Evolutionary conservation across 2,329 filamentous ascomycete genomes (phyloP), one percentile per base, ranked within the genome.

Genomic region (Hymenoscyphus scutula): DNA sequence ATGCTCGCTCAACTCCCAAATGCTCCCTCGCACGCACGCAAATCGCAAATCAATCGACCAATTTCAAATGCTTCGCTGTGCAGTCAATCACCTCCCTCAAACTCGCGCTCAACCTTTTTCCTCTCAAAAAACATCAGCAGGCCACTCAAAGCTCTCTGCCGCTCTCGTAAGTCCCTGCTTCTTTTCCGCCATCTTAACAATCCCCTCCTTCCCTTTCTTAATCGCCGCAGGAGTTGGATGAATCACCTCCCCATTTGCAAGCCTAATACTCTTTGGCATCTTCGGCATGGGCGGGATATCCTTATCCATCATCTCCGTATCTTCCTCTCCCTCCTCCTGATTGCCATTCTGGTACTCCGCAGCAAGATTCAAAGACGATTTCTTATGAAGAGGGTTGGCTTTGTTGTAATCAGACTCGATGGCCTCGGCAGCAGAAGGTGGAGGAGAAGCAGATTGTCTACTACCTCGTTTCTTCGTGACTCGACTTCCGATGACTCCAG

Each of bases 71-170:
- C 34, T 37, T 37, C 13, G 13, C 34, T 37, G 34, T 37, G 34
- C 34, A 37, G 17, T 37, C 34, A 37, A 29, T 29, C 27, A 29
- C 27, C 27, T 3, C 27, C 27, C 27, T 29, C 27, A 29, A 29
- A 29, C 27, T 29, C 27, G 27, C 27, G 27, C 27, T 37, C 13
- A 37, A 37, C 13, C 11, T 37, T 37, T 32, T 51, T 6, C 27
- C 27, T 29, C 27, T 51, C 65, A 79, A 62, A 79, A 79, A 8
- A 77, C 73, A 64, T 78, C 77, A 8, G 77, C 76, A 5, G 77
- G 77, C 78, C 78, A 80, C 25, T 74, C 71, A 60, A 77, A 79
- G n/a, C 70, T 67, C 48, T 74, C 68, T 17, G 62, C 64, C 29
- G 27, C 58, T 58, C 62, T 29, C 37, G 41, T 59, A 15, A 61